These are phyloP conservation scores for Cercophora samala DNA, from an alignment of 495 filamentous ascomycete species.

Conservation along the genomic window DNA sequence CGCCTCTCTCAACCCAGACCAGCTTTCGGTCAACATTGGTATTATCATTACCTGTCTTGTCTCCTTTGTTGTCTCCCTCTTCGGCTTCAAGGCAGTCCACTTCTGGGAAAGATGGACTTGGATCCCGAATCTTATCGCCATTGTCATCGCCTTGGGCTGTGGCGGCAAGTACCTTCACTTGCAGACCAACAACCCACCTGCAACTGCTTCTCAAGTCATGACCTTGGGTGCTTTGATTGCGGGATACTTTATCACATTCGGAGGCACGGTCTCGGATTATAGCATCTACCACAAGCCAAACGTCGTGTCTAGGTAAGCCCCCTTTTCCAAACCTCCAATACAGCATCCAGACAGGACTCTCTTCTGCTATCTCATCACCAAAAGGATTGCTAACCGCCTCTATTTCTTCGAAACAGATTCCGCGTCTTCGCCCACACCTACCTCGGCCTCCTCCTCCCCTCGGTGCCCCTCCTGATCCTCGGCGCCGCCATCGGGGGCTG, in stretches of 20 bases:
- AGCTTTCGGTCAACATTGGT: slow-evolving; percentile 46
- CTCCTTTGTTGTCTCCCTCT: slow-evolving; percentile 47
- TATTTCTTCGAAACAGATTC: slow-evolving; percentile 20
- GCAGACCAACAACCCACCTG: slow-evolving; percentile 27
- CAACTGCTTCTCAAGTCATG: slow-evolving; percentile 30
- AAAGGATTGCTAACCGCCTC: slow-evolving; percentile 5
- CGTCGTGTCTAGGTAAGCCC: slow-evolving; percentile 32
- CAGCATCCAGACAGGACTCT: no score
- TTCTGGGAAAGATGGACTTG: slow-evolving; percentile 55
- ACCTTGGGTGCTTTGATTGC: slow-evolving; percentile 40
- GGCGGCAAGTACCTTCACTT: slow-evolving; percentile 44
- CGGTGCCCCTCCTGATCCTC: slow-evolving; percentile 48
- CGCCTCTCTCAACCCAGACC: slow-evolving; percentile 44
- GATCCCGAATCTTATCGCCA: slow-evolving; percentile 52
- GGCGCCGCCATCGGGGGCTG: slow-evolving; percentile 52
- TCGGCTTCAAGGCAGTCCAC: slow-evolving; percentile 52
- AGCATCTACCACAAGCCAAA: slow-evolving; percentile 43
- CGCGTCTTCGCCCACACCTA: slow-evolving; percentile 42
- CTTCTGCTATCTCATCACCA: no score
- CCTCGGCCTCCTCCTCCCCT: slow-evolving; percentile 45
- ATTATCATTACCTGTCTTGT: slow-evolving; percentile 51
- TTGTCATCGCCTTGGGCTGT: slow-evolving; percentile 49
- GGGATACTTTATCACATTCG: slow-evolving; percentile 44
- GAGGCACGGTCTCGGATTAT: slow-evolving; percentile 42
- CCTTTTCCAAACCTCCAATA: no score